Base-by-base conservation (phyloP, 495 filamentous ascomycete species). In the Usnea hakonensis region DNA sequence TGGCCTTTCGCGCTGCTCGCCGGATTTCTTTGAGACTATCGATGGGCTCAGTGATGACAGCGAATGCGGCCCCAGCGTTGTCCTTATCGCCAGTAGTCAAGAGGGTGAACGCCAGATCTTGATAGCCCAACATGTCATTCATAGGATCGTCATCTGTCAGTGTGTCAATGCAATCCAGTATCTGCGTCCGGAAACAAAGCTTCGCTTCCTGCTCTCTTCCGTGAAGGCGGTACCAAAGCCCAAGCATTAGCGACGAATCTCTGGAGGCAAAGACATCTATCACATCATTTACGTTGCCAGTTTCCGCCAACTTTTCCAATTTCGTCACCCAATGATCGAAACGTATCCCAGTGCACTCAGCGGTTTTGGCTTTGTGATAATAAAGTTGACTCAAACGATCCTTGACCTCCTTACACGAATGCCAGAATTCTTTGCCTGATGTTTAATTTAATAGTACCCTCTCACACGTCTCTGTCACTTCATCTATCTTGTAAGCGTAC, bases 81-180 rank as follows among this genome's bases (percentile, higher is more conserved):
- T 48, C 23, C 5, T 28, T 32, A 35, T 60, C 58, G 26, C 58
- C 58, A 32, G 58, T 32, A 19, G 53, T 46, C 21, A 50, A 33
- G 17, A 60, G 44, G 23, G 28, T 35, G 6, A 23, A 17, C 7
- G 41, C 38, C 28, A 60, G 28, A n/a, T 21, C 19, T 1, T 56
- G 14, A 17, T 50, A 60, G 23, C 58, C 58, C 16, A 7, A 32
- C 3, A 16, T 33, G 44, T 60, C 58, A 19, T 60, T 60, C 17
- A 4, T 41, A 17, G 58, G 58, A 21, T 60, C 58, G 16, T 60
- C 58, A 38, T 60, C 58, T 26, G 58, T 48, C 21, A 60, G 58
- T 9, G 14, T 46, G n/a, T 60, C 58, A 38, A 60, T 60, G 32
- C 38, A 41, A 30, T 58, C 17, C 36, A 58, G 37, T 7, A 58